These are phyloP conservation scores for Naganishia friedmannii DNA, from an alignment of 768 basidiomycete genomes.

Conservation along the genomic window DNA sequence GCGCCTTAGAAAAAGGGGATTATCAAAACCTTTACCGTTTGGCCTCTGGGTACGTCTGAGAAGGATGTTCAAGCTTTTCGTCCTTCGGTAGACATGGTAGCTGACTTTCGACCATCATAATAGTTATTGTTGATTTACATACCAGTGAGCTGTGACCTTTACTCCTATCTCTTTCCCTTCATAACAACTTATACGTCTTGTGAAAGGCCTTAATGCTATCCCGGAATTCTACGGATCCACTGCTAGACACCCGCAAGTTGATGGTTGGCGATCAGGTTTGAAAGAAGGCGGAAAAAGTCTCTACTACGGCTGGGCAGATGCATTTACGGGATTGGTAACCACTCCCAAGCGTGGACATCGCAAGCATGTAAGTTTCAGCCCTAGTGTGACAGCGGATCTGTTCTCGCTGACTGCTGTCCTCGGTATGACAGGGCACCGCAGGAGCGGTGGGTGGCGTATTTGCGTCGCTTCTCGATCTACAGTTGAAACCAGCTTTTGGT, in stretches of 20 bases:
- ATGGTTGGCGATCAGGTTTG: slow-evolving; percentile 55
- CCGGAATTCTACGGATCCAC: slow-evolving; percentile 29
- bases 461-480: slow-evolving; percentile 11
- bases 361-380: slow-evolving; percentile 48
- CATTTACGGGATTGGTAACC: slow-evolving; percentile 53
- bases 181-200: neutral
- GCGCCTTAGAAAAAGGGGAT: slow-evolving; percentile 55
- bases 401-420: neutral
- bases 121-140: slow-evolving; percentile 16
- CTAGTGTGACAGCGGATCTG: neutral
- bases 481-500: slow-evolving; percentile 23
- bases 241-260: slow-evolving; percentile 47
- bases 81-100: neutral
- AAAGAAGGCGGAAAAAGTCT: slow-evolving; percentile 57
- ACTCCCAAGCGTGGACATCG: slow-evolving; percentile 54
- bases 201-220: slow-evolving; percentile 26
- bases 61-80: neutral
- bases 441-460: slow-evolving; percentile 1
- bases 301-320: slow-evolving; percentile 54
- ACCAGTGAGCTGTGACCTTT: neutral
- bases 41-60: slow-evolving; percentile 54
- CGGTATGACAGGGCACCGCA: neutral
- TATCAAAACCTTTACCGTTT: slow-evolving; percentile 57
- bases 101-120: neutral
- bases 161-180: neutral